These are phyloP conservation scores for Nakataea oryzae DNA, from an alignment of 2,329 filamentous ascomycete genomes.

Conservation along the genomic window DNA sequence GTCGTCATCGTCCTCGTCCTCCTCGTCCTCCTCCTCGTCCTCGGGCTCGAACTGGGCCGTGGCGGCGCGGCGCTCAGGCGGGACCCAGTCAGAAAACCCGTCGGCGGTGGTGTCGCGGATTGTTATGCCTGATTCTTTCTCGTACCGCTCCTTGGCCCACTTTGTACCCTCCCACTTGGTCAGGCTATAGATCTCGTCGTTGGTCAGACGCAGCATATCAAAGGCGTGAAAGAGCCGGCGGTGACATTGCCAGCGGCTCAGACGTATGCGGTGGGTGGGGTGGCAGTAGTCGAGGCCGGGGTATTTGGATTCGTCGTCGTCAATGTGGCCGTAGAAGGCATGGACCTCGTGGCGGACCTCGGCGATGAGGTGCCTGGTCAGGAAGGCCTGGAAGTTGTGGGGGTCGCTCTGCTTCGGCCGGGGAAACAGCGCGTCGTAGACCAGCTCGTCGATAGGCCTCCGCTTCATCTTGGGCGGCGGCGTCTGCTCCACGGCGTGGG, in stretches of 20 bases:
- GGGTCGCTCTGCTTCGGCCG: constrained; percentile 58
- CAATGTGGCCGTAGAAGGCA: constrained; percentile 68
- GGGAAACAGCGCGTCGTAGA: constrained; percentile 66
- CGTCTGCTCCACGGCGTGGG: background rate
- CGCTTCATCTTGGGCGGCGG: constrained; percentile 51
- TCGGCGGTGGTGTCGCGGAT: constrained; percentile 65
- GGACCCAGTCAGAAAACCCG: constrained; percentile 53
- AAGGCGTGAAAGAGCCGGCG: constrained; percentile 67
- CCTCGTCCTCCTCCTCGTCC: constrained; percentile 24
- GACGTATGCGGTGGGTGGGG: constrained; percentile 63
- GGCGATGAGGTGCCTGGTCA: constrained; percentile 60
- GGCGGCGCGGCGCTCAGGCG: constrained; percentile 26
- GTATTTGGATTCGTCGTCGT: constrained; percentile 72
- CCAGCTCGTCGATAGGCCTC: constrained; percentile 57
- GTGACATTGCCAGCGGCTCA: constrained; percentile 69
- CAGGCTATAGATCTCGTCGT: constrained; percentile 57
- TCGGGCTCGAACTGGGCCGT: constrained; percentile 14
- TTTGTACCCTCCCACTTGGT: constrained; percentile 78
- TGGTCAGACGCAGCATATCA: constrained; percentile 57
- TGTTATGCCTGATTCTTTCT: constrained; percentile 59
- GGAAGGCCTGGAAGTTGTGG: constrained; percentile 57
- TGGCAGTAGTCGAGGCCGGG: constrained; percentile 72
- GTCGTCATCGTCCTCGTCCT: constrained; percentile 34
- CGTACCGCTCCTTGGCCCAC: constrained; percentile 73
- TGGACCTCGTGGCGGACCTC: constrained; percentile 73